These are phyloP conservation scores for Chlorella sp. DNA, from an alignment of 139 green algal genomes.

Conservation along the genomic window DNA sequence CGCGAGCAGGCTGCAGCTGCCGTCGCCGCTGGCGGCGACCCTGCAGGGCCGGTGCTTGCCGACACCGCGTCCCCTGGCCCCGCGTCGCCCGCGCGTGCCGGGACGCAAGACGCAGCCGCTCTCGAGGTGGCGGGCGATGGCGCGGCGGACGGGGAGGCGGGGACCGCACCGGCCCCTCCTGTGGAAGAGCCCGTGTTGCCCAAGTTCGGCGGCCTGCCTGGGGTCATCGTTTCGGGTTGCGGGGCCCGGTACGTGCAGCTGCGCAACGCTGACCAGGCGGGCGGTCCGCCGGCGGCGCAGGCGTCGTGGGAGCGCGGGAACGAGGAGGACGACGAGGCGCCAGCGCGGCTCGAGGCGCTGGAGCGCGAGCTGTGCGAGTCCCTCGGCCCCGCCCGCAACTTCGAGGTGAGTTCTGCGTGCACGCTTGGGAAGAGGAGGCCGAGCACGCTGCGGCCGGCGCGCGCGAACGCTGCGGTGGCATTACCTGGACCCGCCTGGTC, in stretches of 20 bases:
- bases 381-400: constrained; percentile 32
- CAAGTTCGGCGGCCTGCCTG: background rate
- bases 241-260: background rate
- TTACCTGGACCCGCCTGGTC: no score
- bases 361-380: constrained; percentile 20
- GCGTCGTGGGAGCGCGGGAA: background rate
- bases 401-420: constrained; percentile 6
- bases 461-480: no score
- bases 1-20: background rate
- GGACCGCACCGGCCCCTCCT: no score
- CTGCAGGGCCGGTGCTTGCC: no score
- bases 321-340: background rate
- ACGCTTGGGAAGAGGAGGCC: no score
- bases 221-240: background rate
- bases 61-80: no score
- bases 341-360: constrained; percentile 3
- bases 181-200: background rate
- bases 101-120: no score
- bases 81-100: no score
- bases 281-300: background rate
- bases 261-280: background rate
- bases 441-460: no score
- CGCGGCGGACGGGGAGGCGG: no score
- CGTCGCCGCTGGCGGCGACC: no score
- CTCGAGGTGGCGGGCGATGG: no score